Conservation (phyloP, 257 asterid species). For the Euphrasia confusa region DNA sequence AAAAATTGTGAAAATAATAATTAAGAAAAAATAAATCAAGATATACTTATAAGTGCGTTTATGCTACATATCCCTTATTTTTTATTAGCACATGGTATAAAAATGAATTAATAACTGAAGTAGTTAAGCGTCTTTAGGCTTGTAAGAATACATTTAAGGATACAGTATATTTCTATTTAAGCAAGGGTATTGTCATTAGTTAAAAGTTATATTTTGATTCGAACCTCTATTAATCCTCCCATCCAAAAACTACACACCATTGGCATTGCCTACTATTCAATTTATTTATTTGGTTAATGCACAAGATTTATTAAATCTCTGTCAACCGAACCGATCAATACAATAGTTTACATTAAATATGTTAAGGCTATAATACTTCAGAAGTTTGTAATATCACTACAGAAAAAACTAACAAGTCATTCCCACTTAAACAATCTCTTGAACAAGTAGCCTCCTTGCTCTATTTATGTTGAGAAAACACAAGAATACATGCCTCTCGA, state of each 20-base stretch:
- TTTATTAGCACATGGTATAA: neutral
- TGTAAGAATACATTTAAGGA: no score
- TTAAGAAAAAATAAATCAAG: no score
- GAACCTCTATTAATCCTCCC: neutral
- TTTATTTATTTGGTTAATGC: neutral
- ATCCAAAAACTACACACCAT: neutral
- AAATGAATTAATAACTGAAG: neutral
- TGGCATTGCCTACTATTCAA: neutral
- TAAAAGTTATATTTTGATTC: no score
- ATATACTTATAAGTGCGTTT: no score
- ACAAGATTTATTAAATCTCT: neutral
- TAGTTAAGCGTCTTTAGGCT: no score
- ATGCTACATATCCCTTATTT: no score
- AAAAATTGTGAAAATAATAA: neutral
- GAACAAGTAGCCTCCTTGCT: constrained; percentile 45
- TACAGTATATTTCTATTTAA: no score
- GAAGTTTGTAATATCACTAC: neutral
- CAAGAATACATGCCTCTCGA: constrained; percentile 57
- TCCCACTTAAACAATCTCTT: constrained; percentile 29
- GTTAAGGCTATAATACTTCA: neutral
- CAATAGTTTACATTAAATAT: neutral
- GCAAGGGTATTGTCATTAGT: no score
- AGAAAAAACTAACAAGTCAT: neutral
- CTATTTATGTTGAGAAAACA: constrained; percentile 61
- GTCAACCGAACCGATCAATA: neutral